These are phyloP conservation scores for Andrographis paniculata DNA, from an alignment of 305 asterid species.

Conservation along the genomic window DNA sequence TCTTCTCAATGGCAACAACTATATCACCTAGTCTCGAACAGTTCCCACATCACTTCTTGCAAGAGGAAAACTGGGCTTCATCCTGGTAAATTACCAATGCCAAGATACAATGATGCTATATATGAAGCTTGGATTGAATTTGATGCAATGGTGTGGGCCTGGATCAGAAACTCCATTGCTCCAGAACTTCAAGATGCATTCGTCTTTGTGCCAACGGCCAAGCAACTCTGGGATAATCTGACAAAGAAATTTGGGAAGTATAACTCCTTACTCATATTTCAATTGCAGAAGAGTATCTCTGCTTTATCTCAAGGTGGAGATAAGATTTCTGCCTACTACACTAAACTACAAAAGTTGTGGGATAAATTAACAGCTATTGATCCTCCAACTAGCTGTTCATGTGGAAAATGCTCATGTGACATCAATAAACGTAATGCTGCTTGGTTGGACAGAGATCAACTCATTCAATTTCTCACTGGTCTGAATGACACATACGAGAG, in stretches of 20 bases:
- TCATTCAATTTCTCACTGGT: no score
- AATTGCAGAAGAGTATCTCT: not conserved
- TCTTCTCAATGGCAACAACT: no score
- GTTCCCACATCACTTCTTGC: not conserved
- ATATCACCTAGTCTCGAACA: no score
- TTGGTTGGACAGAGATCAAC: no score
- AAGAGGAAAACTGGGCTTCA: not conserved
- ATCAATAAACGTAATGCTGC: no score
- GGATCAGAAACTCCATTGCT: not conserved
- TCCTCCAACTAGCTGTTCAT: no score
- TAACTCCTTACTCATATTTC: not conserved
- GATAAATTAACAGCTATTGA: no score
- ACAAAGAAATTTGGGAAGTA: not conserved
- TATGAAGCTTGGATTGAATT: not conserved
- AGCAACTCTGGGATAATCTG: not conserved
- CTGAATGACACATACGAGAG: no score
- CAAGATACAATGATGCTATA: not conserved
- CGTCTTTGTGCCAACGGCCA: not conserved
- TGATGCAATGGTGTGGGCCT: not conserved
- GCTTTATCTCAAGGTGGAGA: not conserved
- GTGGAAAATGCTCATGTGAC: no score
- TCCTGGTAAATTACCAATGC: not conserved
- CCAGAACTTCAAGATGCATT: not conserved
- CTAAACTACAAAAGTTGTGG: not conserved
- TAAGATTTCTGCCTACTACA: not conserved